Evolutionary conservation across 352 stramenopile species (phyloP).

Genomic region (Globisporangium echinulatum): DNA sequence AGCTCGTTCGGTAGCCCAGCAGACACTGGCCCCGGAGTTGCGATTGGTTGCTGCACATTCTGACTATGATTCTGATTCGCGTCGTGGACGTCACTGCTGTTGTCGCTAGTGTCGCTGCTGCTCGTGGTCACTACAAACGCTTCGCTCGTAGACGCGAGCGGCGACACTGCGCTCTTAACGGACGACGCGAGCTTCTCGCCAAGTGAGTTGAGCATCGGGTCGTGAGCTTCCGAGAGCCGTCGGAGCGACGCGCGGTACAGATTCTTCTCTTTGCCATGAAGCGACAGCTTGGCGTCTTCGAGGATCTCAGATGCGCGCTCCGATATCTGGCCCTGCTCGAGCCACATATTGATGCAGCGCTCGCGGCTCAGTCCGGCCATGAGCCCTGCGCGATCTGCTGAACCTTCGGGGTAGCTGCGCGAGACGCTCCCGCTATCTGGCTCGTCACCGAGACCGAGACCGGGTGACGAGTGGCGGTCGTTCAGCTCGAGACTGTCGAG

Average conservation of each 20-base stretch:
- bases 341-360: slow-evolving; percentile 76
- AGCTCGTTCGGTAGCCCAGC: not conserved
- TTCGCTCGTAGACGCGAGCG: slow-evolving; percentile 14
- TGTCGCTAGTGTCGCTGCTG: slow-evolving; percentile 3
- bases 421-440: slow-evolving; percentile 9
- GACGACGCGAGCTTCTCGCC: slow-evolving; percentile 54
- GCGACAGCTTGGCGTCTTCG: slow-evolving; percentile 68
- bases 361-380: slow-evolving; percentile 32
- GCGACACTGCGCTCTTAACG: slow-evolving; percentile 15
- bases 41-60: too few relatives aligned
- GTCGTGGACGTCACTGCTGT: not conserved
- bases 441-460: slow-evolving; percentile 10
- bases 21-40: too few relatives aligned
- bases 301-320: slow-evolving; percentile 77
- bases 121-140: not conserved
- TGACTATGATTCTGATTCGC: not conserved
- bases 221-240: slow-evolving; percentile 58
- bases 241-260: slow-evolving; percentile 57
- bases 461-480: slow-evolving; percentile 14
- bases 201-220: slow-evolving; percentile 59
- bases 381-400: slow-evolving; percentile 2
- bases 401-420: slow-evolving; percentile 11
- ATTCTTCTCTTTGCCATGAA: slow-evolving; percentile 81
- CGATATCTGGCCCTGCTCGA: slow-evolving; percentile 74
- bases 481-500: slow-evolving; percentile 43